Percentiles rank a stretch among this genome's conserved stretches.
Conservation (phyloP, 306 rosid genomes). For the Cicer arietinum region DNA sequence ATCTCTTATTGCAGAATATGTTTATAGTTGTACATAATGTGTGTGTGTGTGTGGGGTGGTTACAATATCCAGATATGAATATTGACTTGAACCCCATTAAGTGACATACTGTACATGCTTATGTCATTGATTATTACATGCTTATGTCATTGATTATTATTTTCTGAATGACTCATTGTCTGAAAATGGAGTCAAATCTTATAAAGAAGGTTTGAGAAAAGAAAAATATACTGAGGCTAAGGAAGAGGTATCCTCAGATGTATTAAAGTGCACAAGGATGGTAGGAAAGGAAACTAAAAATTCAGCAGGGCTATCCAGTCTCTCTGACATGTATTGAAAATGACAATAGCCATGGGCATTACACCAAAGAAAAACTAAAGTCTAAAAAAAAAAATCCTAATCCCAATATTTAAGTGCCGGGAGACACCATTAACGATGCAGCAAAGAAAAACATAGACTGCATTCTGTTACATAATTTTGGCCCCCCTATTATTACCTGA, state of each 20-base stretch:
- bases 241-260: slow-evolving; percentile 19
- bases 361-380: slow-evolving; percentile 26
- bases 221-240: background rate
- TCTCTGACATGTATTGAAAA: slow-evolving; percentile 5
- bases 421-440: slow-evolving; percentile 15
- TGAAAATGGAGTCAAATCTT: slow-evolving; percentile 18
- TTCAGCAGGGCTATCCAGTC: slow-evolving; percentile 14
- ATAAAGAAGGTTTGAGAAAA: background rate
- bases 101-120: background rate
- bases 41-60: background rate
- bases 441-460: slow-evolving; percentile 28
- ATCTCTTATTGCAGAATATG: slow-evolving; percentile 11
- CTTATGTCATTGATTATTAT: slow-evolving; percentile 1
- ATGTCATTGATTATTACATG: background rate
- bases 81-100: background rate
- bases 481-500: slow-evolving; percentile 19
- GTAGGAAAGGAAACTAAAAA: background rate
- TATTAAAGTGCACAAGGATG: background rate
- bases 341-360: background rate
- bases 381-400: background rate
- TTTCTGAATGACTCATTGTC: slow-evolving; percentile 17
- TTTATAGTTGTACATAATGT: background rate
- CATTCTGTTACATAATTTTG: background rate
- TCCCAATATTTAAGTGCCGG: slow-evolving; percentile 7
- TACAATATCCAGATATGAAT: slow-evolving; percentile 8